Percentiles rank a stretch among this genome's conserved stretches.
These are phyloP conservation scores for Trametes cinnabarina DNA, from an alignment of 768 basidiomycete genomes.

Conservation along the genomic window DNA sequence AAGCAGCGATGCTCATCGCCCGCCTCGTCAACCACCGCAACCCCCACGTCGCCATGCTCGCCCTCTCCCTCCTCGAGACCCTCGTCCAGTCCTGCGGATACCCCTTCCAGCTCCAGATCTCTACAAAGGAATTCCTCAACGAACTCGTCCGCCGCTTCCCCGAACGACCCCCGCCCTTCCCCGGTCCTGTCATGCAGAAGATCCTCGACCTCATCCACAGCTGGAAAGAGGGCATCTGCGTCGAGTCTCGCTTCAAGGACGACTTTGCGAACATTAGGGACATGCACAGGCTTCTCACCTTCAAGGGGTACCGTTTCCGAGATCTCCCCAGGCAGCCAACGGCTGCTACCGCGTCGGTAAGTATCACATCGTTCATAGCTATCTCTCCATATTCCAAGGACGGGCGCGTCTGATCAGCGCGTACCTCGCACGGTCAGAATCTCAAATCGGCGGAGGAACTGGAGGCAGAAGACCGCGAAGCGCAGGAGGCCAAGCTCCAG, in stretches of 20 bases:
- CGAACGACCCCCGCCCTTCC: conserved; percentile 93
- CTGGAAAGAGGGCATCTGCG: conserved; percentile 95
- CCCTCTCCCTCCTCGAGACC: conserved; percentile 83
- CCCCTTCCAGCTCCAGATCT: conserved; percentile 93
- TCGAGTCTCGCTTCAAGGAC: conserved; percentile 88
- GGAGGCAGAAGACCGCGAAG: conserved; percentile 91
- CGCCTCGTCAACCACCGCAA: conserved; percentile 89
- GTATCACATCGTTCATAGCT: conserved; percentile 22
- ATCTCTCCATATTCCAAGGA: neutral
- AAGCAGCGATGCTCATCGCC: conserved; percentile 84
- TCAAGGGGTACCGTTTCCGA: conserved; percentile 87
- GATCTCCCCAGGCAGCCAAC: conserved; percentile 40
- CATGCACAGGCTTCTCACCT: conserved; percentile 91
- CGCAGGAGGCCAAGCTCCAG: conserved; percentile 97
- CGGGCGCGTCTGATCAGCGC: neutral
- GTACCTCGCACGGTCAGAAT: conserved; percentile 45
- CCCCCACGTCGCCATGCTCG: conserved; percentile 85
- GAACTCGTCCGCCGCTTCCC: conserved; percentile 98
- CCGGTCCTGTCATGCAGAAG: conserved; percentile 90
- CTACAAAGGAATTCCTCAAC: conserved; percentile 97
- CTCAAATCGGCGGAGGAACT: conserved; percentile 95
- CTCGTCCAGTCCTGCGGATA: conserved; percentile 96
- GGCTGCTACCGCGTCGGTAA: conserved; percentile 42
- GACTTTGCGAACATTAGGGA: conserved; percentile 96
- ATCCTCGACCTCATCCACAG: conserved; percentile 89